A percentile compares a stretch with the other conserved stretches of the same genome.
Evolutionary conservation across 331 rosid species (phyloP).

Genomic region (Malus hybrid): DNA sequence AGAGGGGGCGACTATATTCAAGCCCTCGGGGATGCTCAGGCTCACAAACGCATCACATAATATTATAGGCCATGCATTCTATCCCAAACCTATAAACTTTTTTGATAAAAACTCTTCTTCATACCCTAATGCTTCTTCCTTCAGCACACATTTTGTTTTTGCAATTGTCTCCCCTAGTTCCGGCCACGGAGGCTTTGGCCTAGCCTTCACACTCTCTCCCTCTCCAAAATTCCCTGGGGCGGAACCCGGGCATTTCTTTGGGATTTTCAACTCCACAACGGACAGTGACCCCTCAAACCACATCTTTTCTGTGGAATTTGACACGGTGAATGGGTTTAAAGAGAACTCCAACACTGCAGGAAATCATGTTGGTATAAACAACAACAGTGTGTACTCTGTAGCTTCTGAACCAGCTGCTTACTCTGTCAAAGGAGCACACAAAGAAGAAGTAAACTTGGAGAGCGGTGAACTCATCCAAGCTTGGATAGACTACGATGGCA

Average conservation of each 20-base stretch:
- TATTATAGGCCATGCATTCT: constrained; percentile 47
- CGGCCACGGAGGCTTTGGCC: constrained; percentile 53
- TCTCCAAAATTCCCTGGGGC: constrained; percentile 24
- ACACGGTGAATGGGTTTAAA: constrained; percentile 50
- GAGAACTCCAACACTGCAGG: constrained; percentile 17
- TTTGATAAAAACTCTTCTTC: constrained; percentile 6
- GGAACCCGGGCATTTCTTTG: constrained; percentile 38
- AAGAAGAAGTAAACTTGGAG: constrained; percentile 29
- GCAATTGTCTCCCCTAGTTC: constrained; percentile 32
- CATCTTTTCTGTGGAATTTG: constrained; percentile 59
- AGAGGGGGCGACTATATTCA: constrained; percentile 33
- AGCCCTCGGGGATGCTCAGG: constrained; percentile 27
- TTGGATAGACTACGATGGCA: constrained; percentile 66
- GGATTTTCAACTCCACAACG: constrained; percentile 32
- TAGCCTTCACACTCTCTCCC: constrained; percentile 56
- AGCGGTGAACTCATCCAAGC: constrained; percentile 33
- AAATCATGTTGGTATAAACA: constrained; percentile 59
- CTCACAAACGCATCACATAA: constrained; percentile 37
- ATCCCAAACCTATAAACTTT: constrained; percentile 16
- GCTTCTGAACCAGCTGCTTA: constrained; percentile 29
- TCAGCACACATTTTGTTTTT: constrained; percentile 58
- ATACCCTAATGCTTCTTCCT: constrained; percentile 27
- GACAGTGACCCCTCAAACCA: constrained; percentile 14
- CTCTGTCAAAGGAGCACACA: neutral
- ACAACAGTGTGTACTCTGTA: constrained; percentile 16